Evolutionary conservation across 1,284 basidiomycete genomes (phyloP).

Genomic region (Rhodotorula sp.): DNA sequence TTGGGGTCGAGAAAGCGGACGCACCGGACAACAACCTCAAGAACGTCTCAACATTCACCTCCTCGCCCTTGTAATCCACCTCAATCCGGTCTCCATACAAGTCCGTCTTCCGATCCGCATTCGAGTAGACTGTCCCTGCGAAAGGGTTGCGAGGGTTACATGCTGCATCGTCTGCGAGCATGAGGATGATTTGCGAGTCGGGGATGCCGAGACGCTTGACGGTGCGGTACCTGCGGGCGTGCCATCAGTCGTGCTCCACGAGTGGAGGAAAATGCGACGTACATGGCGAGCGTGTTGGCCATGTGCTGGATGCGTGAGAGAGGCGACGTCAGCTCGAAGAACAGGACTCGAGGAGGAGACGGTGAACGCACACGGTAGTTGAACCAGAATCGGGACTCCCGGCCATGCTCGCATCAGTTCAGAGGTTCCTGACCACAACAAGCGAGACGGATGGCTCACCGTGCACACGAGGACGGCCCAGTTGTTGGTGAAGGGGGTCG

Average conservation of each 20-base stretch:
- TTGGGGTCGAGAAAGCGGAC: constrained; percentile 37
- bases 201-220: constrained; percentile 97
- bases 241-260: background rate
- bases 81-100: constrained; percentile 95
- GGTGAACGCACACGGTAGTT: constrained; percentile 80
- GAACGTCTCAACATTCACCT: constrained; percentile 96
- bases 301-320: constrained; percentile 67
- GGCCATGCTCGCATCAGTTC: background rate
- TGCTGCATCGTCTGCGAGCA: constrained; percentile 95
- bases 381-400: constrained; percentile 55
- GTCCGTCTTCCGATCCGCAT: constrained; percentile 72
- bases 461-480: constrained; percentile 97
- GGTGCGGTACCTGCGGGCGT: constrained; percentile 75
- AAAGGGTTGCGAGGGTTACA: constrained; percentile 92
- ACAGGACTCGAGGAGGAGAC: background rate
- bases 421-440: rapidly evolving
- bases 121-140: constrained; percentile 86
- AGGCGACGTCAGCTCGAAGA: background rate
- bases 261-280: constrained; percentile 37
- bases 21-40: constrained; percentile 82
- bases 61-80: constrained; percentile 96
- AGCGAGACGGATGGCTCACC: constrained; percentile 55
- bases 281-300: constrained; percentile 97
- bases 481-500: constrained; percentile 69
- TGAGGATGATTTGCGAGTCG: constrained; percentile 96